Base-by-base conservation (phyloP, 306 rosid genomes). In the Castanospermum australe region DNA sequence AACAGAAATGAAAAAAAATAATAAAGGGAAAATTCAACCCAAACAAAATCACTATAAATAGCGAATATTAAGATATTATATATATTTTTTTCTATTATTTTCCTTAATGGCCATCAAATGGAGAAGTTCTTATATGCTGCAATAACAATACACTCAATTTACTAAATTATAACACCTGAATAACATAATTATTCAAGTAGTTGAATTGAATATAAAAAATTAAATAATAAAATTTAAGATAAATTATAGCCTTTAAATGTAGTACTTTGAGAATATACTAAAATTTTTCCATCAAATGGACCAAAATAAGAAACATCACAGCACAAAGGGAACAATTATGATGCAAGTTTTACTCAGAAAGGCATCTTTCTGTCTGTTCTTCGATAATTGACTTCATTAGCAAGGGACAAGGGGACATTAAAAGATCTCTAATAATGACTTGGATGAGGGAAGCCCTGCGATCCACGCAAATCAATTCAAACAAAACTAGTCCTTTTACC, bases 351-450 rank as follows among this genome's bases (percentile, higher is more conserved):
- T 61, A 51, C 36, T 60, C 45, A 21, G 33, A 75, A 77, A 68
- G 79, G 67, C 71, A 24, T 67, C 36, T 80, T 84, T 62, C 45
- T 45, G 75, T 80, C 67, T 35, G 50, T 71, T 80, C 18, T 71
- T 14, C 65, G 76, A 65, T 84, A 72, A 81, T 81, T 81, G 81
- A 77, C 56, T 81, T 81, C 33, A 67, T 59, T 67, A 72, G 45
- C 76, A 73, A 71, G 30, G 69, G 54, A 47, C 30, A 47, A 62
- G 22, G 83, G 22, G 67, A 47, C 76, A 47, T 11, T 24, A 75
- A 75, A 69, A 78, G 15, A 70, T 54, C 54, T 50, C 73, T 22
- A 24, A 77, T 57, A 25, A 63, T 62, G 30, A 69, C 52, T 51
- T 52, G 56, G 38, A 61, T 56, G 62, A 75, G 75, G 79, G 39